Conservation (phyloP, 495 filamentous ascomycete species). For the Daldinia childiae region DNA sequence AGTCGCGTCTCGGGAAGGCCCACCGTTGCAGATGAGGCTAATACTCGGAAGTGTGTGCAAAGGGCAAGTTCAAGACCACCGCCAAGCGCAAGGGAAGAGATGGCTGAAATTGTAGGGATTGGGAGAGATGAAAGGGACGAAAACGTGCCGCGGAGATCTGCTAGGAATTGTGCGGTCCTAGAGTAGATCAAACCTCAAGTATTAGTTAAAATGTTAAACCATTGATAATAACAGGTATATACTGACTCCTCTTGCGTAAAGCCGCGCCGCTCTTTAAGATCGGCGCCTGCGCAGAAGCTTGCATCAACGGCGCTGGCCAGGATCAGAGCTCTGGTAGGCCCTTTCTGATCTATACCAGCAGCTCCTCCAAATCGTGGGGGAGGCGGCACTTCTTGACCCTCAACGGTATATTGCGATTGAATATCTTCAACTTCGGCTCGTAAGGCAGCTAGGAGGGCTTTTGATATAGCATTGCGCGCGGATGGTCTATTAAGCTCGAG, state of each 20-base stretch:
- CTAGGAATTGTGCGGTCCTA: conserved; percentile 80
- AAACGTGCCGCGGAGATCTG: conserved; percentile 76
- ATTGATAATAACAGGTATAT: background rate
- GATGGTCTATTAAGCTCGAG: conserved; percentile 85
- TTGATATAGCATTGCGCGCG: conserved; percentile 90
- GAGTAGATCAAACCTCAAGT: conserved; percentile 6
- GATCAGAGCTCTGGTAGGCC: conserved; percentile 77
- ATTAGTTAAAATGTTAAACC: background rate
- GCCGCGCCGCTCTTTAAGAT: conserved; percentile 84
- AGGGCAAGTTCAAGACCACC: conserved; percentile 93
- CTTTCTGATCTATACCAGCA: conserved; percentile 52
- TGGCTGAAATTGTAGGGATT: conserved; percentile 87
- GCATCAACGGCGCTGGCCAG: conserved; percentile 79
- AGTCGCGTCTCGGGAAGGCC: conserved; percentile 90
- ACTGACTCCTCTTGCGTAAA: conserved; percentile 75
- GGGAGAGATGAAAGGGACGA: conserved; percentile 72
- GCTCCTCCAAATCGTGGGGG: conserved; percentile 51
- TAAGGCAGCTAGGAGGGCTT: conserved; percentile 74
- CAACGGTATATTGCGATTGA: conserved; percentile 68
- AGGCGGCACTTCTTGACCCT: conserved; percentile 56
- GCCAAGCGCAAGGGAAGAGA: conserved; percentile 83
- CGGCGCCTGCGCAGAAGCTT: conserved; percentile 92
- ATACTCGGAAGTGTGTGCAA: conserved; percentile 83
- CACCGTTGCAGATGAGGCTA: conserved; percentile 75
- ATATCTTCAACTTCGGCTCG: conserved; percentile 74